Base-by-base conservation (phyloP, 1,139 yeast genomes). In the Blastobotrys indianensis region DNA sequence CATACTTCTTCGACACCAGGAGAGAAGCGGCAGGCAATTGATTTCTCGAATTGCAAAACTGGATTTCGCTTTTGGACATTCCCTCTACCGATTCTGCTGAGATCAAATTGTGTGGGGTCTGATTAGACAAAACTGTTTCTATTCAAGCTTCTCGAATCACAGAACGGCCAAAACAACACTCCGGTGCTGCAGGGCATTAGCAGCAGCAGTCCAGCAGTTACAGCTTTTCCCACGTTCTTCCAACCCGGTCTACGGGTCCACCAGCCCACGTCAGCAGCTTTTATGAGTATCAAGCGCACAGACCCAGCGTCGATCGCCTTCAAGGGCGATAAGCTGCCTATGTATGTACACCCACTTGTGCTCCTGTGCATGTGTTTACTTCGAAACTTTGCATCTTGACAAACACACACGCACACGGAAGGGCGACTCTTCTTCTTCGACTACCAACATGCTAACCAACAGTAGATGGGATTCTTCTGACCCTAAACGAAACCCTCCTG, bases 401-500 rank as follows among this genome's bases (percentile, higher is more conserved):
- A n/a, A 12, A 33, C 3, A 33, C 33, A 31, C 13, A 20, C 25
- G 7, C 25, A 20, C 25, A 20, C 25, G 25, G 6, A 20, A 4
- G 6, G 25, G 25, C 6, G 25, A 20, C 15, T 25, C 20, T 17
- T 11, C 3, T 37, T n/a, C 25, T 7, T 3, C 2, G 16, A 3
- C 13, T 4, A 12, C 23, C 32, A 35, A 32, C 23, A 37, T 29
- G 20, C 38, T 38, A 38, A 30, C 41, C 23, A 33, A 36, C 35
- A 20, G 34, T 31, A 51, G 54, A 39, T 64, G 69, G 68, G 68
- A 64, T 44, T 64, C 69, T 12, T 60, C 64, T 32, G 69, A 67
- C 46, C 72, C 71, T 2, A 49, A 55, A 37, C 53, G 70, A 48
- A 65, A 66, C 35, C 71, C 71, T 13, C 67, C 68, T 1, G 68